Conservation (phyloP, 2,329 filamentous ascomycete species). For the Talaromyces sp. region DNA sequence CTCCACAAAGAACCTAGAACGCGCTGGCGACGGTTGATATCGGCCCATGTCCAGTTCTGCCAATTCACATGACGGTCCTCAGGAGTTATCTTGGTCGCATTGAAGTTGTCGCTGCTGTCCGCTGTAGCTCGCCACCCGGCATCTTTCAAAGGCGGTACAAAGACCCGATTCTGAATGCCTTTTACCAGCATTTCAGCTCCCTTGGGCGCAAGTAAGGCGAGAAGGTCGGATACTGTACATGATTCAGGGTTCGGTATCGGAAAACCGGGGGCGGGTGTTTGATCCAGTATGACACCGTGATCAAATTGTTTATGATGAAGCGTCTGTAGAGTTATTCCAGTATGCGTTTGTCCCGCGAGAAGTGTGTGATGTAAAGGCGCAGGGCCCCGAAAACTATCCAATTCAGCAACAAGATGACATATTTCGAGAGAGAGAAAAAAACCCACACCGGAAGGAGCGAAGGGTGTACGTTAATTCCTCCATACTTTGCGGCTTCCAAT, state of each 20-base stretch:
- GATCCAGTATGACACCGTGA: constrained; percentile 68
- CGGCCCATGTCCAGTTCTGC: constrained; percentile 47
- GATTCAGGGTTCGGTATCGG: constrained; percentile 44
- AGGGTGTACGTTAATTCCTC: constrained; percentile 89
- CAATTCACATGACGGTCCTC: constrained; percentile 62
- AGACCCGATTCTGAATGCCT: constrained; percentile 58
- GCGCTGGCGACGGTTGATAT: constrained; percentile 53
- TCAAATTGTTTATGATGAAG: constrained; percentile 75
- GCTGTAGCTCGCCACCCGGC: constrained; percentile 23
- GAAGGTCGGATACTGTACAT: constrained; percentile 49
- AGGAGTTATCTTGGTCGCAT: constrained; percentile 71
- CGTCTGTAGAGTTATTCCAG: constrained; percentile 83
- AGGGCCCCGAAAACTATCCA: constrained; percentile 67
- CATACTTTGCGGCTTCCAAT: constrained; percentile 66
- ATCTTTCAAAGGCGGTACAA: constrained; percentile 57
- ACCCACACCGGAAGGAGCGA: constrained; percentile 78
- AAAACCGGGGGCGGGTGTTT: constrained; percentile 58
- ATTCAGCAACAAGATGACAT: constrained; percentile 7
- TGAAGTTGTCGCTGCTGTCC: constrained; percentile 28
- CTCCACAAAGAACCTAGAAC: constrained; percentile 67
- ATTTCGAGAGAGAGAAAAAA: background rate
- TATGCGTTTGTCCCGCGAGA: constrained; percentile 54
- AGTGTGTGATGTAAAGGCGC: constrained; percentile 86
- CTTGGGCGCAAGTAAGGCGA: constrained; percentile 54
- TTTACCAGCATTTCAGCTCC: constrained; percentile 68